Evolutionary conservation across 2,329 filamentous ascomycete species (phyloP).

Genomic region (Cadophora sp.): DNA sequence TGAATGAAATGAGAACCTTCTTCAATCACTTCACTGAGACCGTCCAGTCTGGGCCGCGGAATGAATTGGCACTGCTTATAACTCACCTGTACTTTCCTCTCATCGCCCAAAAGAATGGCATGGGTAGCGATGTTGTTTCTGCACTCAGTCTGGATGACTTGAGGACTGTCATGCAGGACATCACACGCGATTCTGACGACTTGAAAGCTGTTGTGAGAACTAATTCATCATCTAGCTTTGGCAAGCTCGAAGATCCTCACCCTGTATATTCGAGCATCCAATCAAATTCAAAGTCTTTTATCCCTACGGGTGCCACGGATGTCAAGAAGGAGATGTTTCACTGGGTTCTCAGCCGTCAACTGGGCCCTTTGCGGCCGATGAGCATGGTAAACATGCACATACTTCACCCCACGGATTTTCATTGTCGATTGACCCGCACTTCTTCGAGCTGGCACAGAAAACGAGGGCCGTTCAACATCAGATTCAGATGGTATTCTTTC

Average conservation of each 20-base stretch:
- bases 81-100: background rate
- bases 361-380: background rate
- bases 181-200: background rate
- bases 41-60: background rate
- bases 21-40: background rate
- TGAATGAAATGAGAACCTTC: background rate
- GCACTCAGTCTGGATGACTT: background rate
- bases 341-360: background rate
- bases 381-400: background rate
- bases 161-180: background rate
- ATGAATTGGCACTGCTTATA: background rate
- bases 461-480: background rate
- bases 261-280: background rate
- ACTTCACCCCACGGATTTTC: background rate
- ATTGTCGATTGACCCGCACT: background rate
- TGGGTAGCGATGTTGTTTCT: background rate
- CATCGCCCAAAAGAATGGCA: background rate
- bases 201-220: background rate
- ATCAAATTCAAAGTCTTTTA: background rate
- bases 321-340: background rate
- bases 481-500: background rate
- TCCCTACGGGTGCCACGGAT: background rate
- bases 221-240: background rate
- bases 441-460: background rate
- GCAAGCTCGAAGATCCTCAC: background rate